Evolutionary conservation across 139 green algal genomes (phyloP), one percentile per base, ranked within the genome.

Genomic region (Chloropicon primus): DNA sequence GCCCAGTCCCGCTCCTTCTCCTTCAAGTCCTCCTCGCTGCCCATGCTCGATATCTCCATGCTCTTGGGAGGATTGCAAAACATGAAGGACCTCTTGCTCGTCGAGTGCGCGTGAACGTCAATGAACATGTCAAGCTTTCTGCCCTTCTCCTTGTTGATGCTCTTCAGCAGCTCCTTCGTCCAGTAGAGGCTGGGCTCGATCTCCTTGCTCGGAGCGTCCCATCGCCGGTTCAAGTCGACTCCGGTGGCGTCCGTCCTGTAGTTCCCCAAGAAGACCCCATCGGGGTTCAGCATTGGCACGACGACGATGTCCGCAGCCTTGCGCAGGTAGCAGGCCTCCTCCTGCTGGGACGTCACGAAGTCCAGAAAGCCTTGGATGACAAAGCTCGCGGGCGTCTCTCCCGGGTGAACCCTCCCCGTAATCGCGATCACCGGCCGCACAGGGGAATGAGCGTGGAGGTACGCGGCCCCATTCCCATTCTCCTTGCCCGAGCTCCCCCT

Each of bases 281-380:
- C 82, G 26, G 82, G 82, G 53, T 83, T 86, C 24, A 86, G 82
- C 82, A 86, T 86, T n/a, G 82, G 82, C 0, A 84, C 71, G 21
- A 86, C 53, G 24, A 86, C 27, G 28, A 75, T 79, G 22, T 77
- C 81, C 28, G 72, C 72, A 1, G 25, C 23, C 1, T 26, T 54
- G 1, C 82, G 75, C 54, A 83, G 75, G 26, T 71, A 24, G 2
- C 41, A 21, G 25, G 82, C 82, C 24, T 74, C 54, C 0, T 74
- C n/a, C 3, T 74, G 24, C 17, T 3, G 27, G 76, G 72, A 26
- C 22, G 76, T 54, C 74, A 79, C 25, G 27, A 77, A 83, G 21
- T 71, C 75, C 3, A 83, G 2, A 21, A 83, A 27, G 53, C 79
- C 79, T 24, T 83, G 79, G 23, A 41, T 26, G 21, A 76, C 73